A percentile compares a stretch with the other conserved stretches of the same genome.
phyloP scores from a whole-genome alignment of 331 rosid species.

The Malus hybrid region DNA sequence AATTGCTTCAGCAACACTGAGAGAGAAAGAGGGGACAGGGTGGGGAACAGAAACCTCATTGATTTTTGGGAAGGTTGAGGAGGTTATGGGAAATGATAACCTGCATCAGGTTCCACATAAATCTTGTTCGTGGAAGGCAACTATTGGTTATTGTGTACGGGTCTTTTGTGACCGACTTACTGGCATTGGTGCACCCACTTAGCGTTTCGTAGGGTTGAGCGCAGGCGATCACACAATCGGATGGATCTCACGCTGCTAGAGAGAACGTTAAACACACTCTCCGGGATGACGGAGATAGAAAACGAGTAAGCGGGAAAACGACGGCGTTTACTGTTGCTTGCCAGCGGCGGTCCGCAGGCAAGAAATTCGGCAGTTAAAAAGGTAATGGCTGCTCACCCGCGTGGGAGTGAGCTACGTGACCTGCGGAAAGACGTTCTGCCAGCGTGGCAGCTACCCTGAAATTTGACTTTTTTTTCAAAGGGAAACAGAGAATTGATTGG shows the following conservation, averaged over 20 bases:
- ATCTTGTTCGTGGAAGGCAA: neutral
- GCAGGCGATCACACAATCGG: neutral
- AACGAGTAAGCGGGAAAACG: conserved; percentile 8
- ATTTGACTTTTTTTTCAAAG: neutral
- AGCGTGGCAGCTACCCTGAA: neutral
- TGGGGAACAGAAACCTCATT: conserved; percentile 16
- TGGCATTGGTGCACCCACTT: neutral
- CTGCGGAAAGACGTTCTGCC: neutral
- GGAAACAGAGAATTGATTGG: neutral
- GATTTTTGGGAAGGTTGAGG: conserved; percentile 25
- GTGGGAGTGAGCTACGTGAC: neutral
- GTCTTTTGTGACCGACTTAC: too few relatives aligned
- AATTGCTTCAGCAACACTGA: conserved; percentile 18
- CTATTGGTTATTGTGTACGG: neutral
- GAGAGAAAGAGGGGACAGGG: neutral
- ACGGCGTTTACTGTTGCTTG: neutral
- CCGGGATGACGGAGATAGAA: conserved; percentile 4
- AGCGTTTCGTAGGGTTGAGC: neutral
- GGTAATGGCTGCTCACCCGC: neutral
- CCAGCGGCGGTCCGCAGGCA: neutral
- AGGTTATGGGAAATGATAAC: neutral
- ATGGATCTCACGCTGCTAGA: conserved; percentile 9
- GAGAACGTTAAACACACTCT: conserved; percentile 22
- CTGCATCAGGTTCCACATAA: conserved; percentile 16
- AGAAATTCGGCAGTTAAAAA: neutral